phyloP scores from a whole-genome alignment of 2,329 filamentous ascomycete species.

The Dactylonectria estremocensis region DNA sequence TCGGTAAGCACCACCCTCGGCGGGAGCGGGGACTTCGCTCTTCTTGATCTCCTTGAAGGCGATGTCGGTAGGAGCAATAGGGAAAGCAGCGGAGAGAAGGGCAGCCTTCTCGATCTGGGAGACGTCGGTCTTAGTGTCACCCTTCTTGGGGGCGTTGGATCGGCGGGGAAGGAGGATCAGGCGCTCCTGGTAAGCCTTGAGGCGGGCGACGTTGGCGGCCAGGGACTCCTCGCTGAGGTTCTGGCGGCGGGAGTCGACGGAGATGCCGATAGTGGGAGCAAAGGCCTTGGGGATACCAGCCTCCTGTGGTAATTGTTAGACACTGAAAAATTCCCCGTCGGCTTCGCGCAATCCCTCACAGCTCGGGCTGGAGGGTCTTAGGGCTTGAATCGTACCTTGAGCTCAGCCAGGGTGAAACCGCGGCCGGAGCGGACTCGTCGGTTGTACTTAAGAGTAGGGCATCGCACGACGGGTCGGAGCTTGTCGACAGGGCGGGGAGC shows the following conservation, averaged over 20 bases:
- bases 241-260: constrained; percentile 95
- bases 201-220: constrained; percentile 94
- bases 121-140: constrained; percentile 89
- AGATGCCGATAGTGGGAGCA: constrained; percentile 95
- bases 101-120: constrained; percentile 74
- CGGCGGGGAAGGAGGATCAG: constrained; percentile 98
- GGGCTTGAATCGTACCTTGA: constrained; percentile 81
- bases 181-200: constrained; percentile 97
- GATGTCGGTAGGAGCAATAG: constrained; percentile 78
- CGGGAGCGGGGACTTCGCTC: constrained; percentile 81
- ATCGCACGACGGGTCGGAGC: constrained; percentile 95
- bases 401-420: constrained; percentile 97
- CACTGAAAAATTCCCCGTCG: constrained; percentile 20
- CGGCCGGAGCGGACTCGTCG: constrained; percentile 95
- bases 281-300: constrained; percentile 95
- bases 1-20: constrained; percentile 89
- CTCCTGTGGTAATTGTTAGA: constrained; percentile 74
- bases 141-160: constrained; percentile 93
- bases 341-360: constrained; percentile 4
- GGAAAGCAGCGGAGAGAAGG: constrained; percentile 69
- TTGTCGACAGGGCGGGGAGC: constrained; percentile 98
- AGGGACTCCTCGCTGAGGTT: constrained; percentile 98
- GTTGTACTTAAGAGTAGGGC: constrained; percentile 99
- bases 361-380: constrained; percentile 13
- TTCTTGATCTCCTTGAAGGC: constrained; percentile 84